Conservation (phyloP, 106 monocot species). For the Dioscorea alata region DNA sequence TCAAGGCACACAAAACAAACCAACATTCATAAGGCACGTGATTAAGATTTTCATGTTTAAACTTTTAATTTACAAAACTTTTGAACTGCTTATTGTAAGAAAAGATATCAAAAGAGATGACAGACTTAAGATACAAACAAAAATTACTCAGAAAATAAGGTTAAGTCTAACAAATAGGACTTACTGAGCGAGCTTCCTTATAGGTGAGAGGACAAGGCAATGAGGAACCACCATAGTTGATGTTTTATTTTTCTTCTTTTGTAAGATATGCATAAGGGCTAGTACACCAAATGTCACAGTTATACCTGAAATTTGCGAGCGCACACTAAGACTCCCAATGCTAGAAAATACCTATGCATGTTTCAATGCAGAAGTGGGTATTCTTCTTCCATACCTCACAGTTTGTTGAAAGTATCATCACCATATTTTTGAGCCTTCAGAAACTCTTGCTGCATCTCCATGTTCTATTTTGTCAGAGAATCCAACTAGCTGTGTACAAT, state of each 20-base stretch:
- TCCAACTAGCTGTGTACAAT: no score
- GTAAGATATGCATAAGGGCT: constrained; percentile 79
- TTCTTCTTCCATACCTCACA: constrained; percentile 64
- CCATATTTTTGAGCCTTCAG: constrained; percentile 37
- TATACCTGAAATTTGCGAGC: constrained; percentile 44
- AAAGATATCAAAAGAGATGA: no score
- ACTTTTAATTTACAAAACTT: no score
- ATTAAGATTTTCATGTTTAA: no score
- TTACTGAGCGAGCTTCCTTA: constrained; percentile 95
- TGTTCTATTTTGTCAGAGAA: constrained; percentile 43
- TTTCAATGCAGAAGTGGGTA: constrained; percentile 47
- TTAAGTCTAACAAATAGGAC: neutral
- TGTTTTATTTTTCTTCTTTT: constrained; percentile 47
- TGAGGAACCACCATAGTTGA: constrained; percentile 73
- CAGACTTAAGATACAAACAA: no score
- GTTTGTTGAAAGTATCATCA: constrained; percentile 48
- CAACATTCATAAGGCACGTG: no score
- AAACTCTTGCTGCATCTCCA: constrained; percentile 66
- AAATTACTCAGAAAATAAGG: no score
- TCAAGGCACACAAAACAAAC: no score
- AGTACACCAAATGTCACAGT: constrained; percentile 95
- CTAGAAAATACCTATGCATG: constrained; percentile 61
- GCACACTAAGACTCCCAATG: no score
- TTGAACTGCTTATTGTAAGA: no score
- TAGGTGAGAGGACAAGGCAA: constrained; percentile 86